phyloP scores from a whole-genome alignment of 2,329 filamentous ascomycete species.

The Hymenotorrendiella dingleyae region DNA sequence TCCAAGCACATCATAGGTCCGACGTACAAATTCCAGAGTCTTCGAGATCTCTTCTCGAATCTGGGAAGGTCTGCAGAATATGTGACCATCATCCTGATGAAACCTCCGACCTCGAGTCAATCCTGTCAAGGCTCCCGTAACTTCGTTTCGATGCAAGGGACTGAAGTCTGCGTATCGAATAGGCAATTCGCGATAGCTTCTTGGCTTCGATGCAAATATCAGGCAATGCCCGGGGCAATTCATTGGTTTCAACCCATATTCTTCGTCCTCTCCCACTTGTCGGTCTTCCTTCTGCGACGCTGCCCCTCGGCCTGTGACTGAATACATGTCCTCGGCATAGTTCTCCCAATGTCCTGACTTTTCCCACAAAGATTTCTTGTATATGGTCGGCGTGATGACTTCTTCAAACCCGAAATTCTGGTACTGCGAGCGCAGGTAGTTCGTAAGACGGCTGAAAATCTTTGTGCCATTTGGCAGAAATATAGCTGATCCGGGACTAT shows the following conservation, averaged over 20 bases:
- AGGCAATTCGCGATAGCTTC: constrained; percentile 75
- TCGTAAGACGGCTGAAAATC: constrained; percentile 76
- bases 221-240: constrained; percentile 88
- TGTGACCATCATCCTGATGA: constrained; percentile 87
- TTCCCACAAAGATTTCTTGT: constrained; percentile 83
- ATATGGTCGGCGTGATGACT: constrained; percentile 84
- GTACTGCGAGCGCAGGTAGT: constrained; percentile 80
- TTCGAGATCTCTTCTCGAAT: constrained; percentile 68
- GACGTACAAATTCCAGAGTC: constrained; percentile 68
- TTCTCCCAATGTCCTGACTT: constrained; percentile 84
- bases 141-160: constrained; percentile 79
- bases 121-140: constrained; percentile 74
- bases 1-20: constrained; percentile 63
- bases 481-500: constrained; percentile 80
- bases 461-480: constrained; percentile 77
- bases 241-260: constrained; percentile 87
- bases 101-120: constrained; percentile 80
- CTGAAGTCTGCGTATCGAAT: constrained; percentile 85
- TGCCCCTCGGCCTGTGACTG: constrained; percentile 51
- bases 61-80: constrained; percentile 76
- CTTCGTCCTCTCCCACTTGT: constrained; percentile 52
- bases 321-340: constrained; percentile 89
- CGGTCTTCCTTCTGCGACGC: constrained; percentile 30
- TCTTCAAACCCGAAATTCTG: constrained; percentile 80
- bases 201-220: constrained; percentile 67